Evolutionary conservation across 2,329 filamentous ascomycete genomes (phyloP), one percentile per base, ranked within the genome.

Genomic region (Cercospora sp.): DNA sequence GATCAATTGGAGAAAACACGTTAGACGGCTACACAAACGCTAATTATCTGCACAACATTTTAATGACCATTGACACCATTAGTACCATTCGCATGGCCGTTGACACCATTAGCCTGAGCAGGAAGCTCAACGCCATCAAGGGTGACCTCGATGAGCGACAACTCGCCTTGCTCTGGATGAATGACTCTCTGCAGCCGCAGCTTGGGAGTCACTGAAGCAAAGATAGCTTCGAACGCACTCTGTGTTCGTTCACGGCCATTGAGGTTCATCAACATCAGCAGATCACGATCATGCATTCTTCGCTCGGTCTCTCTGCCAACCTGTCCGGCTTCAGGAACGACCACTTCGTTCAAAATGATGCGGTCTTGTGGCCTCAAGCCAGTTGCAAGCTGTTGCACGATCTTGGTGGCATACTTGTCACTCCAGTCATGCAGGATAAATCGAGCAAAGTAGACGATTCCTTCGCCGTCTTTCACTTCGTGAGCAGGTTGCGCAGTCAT

Each of bases 351-450:
- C 30, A 73, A 60, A 18, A 73, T 72, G 40, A 73, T 65, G 12
- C 68, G 67, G 49, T 73, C 71, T 34, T 71, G 65, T 21, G 68
- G 64, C n/a, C 70, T 37, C 12, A 73, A 45, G 3, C 66, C 69
- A 6, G 34, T 66, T 1, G 71, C 70, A 30, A 73, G 43, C 26
- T 60, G 45, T 30, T 73, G 63, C 28, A 74, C 30, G 55, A 74
- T 74, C 63, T 71, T 67, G 4, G 60, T 62, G 5, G 72, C 71
- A 37, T 74, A 74, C 43, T 74, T 73, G 68, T 73, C 70, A 28
- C 61, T 66, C 72, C 72, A 74, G 57, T 74, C 70, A 60, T 74
- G 72, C 30, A 74, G 55, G 43, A 73, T 73, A 49, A 71, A 74
- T 24, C 72, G 61, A 51, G 59, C 58, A 63, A 71, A 72, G 65